phyloP scores from a whole-genome alignment of 2,329 filamentous ascomycete genomes.

The Nigrospora sphaerica region DNA sequence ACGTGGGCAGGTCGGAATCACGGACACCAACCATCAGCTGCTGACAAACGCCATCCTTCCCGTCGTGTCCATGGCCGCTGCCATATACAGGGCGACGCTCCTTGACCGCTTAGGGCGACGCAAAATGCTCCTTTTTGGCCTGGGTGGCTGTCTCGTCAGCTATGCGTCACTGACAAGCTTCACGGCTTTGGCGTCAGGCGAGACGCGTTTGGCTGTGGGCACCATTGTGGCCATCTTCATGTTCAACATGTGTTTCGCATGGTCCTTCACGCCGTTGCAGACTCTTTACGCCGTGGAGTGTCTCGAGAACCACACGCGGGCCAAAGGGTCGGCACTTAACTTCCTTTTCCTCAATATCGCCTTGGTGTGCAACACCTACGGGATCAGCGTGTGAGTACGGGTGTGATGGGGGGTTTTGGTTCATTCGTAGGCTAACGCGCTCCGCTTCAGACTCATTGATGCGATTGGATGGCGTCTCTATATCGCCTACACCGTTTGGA shows the following conservation, averaged over 20 bases:
- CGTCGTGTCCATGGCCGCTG: constrained; percentile 27
- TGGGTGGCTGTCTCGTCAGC: constrained; percentile 12
- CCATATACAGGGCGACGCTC: constrained; percentile 23
- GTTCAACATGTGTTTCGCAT: constrained; percentile 21
- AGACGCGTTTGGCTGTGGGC: constrained; percentile 4
- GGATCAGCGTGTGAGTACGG: constrained; percentile 20
- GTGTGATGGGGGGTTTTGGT: no score
- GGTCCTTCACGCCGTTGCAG: constrained; percentile 22
- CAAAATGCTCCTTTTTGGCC: constrained; percentile 20
- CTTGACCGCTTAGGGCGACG: constrained; percentile 26
- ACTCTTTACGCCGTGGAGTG: constrained; percentile 26
- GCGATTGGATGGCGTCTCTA: constrained; percentile 17
- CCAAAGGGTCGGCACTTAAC: constrained; percentile 26
- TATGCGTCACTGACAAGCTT: constrained; percentile 13
- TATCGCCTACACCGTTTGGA: constrained; percentile 4
- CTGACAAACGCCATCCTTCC: constrained; percentile 28
- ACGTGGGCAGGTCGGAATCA: constrained; percentile 19
- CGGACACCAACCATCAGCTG: constrained; percentile 24
- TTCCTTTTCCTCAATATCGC: constrained; percentile 28
- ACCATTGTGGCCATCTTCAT: constrained; percentile 25
- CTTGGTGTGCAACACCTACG: constrained; percentile 34
- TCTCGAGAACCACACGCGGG: constrained; percentile 25
- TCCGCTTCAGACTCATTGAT: constrained; percentile 15
- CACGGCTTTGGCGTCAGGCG: constrained; percentile 18
- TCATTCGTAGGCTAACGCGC: background rate